Percentiles rank a stretch among this genome's conserved stretches.
phyloP scores from a whole-genome alignment of 192 early-diverging fungal species.

The Coemansia sp. region DNA sequence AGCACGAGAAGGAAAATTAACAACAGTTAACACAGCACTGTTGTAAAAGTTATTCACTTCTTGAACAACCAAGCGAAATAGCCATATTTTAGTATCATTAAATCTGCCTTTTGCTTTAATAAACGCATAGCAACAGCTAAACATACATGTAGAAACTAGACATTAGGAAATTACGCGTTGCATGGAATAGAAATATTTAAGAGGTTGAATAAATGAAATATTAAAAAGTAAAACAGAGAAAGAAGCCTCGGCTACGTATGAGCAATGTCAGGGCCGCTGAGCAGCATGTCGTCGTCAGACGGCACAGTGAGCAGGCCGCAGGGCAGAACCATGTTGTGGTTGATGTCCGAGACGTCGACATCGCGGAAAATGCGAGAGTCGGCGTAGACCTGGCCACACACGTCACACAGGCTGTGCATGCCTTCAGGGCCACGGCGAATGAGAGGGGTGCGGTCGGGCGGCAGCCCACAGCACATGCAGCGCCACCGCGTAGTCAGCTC shows the following conservation, averaged over 20 bases:
- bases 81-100: too few relatives aligned
- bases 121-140: too few relatives aligned
- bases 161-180: too few relatives aligned
- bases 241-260: background rate
- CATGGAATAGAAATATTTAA: too few relatives aligned
- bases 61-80: too few relatives aligned
- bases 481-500: slow-evolving; percentile 45
- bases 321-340: slow-evolving; percentile 17
- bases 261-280: background rate
- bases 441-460: slow-evolving; percentile 45
- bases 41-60: too few relatives aligned
- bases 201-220: background rate
- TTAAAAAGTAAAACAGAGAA: slow-evolving; percentile 5
- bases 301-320: slow-evolving; percentile 19
- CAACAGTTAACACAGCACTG: too few relatives aligned
- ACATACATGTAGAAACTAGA: too few relatives aligned
- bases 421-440: slow-evolving; percentile 48
- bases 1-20: too few relatives aligned
- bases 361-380: slow-evolving; percentile 19
- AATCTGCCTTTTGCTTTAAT: too few relatives aligned
- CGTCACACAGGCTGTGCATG: slow-evolving; percentile 52
- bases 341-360: slow-evolving; percentile 23
- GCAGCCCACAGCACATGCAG: slow-evolving; percentile 47
- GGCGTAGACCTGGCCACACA: slow-evolving; percentile 29
- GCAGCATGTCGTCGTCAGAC: background rate